phyloP scores from a whole-genome alignment of 1,139 yeast species.

The Yamadazyma friedrichii region DNA sequence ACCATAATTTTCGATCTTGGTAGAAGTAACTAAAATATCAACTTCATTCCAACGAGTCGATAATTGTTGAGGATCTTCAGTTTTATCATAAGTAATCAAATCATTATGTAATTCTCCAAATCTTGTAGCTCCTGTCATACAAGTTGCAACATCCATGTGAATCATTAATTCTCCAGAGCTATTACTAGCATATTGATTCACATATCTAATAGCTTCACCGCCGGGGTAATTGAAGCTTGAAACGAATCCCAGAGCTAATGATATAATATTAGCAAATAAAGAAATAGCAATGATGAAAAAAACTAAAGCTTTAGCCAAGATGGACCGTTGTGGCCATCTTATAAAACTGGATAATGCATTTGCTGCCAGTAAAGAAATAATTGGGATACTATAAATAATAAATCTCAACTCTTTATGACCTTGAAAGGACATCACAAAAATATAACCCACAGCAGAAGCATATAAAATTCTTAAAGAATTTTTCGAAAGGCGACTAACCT shows the following conservation, averaged over 20 bases:
- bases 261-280: slow-evolving; percentile 32
- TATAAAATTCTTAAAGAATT: slow-evolving; percentile 35
- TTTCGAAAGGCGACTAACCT: slow-evolving; percentile 30
- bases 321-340: slow-evolving; percentile 20
- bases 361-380: slow-evolving; percentile 64
- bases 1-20: slow-evolving; percentile 8
- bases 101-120: slow-evolving; percentile 59
- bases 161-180: slow-evolving; percentile 28
- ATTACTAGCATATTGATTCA: slow-evolving; percentile 46
- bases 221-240: slow-evolving; percentile 89
- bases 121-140: slow-evolving; percentile 84
- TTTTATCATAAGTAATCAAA: slow-evolving; percentile 65
- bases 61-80: slow-evolving; percentile 51
- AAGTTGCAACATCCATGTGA: slow-evolving; percentile 77
- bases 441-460: slow-evolving; percentile 50
- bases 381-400: slow-evolving; percentile 71
- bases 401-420: slow-evolving; percentile 97
- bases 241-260: slow-evolving; percentile 54
- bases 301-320: slow-evolving; percentile 20
- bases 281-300: slow-evolving; percentile 28
- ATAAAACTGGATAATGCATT: slow-evolving; percentile 49
- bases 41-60: slow-evolving; percentile 50
- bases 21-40: slow-evolving; percentile 59
- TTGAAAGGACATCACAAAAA: slow-evolving; percentile 68
- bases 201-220: slow-evolving; percentile 62